phyloP scores from a whole-genome alignment of 1,139 yeast genomes.

The Geotrichum armillariae region DNA sequence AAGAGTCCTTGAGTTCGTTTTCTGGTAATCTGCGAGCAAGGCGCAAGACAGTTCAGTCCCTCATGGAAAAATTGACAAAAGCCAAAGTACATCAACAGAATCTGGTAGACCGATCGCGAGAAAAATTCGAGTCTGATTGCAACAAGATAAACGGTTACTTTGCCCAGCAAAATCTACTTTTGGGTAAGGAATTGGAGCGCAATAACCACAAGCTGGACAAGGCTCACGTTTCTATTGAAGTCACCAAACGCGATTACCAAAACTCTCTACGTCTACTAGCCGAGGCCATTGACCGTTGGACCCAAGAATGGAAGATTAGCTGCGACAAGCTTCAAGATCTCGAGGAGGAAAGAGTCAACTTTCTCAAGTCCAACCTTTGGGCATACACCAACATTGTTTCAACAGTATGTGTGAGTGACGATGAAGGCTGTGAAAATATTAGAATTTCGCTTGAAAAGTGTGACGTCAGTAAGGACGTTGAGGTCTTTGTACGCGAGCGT shows the following conservation, averaged over 20 bases:
- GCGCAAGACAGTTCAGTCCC: constrained; percentile 48
- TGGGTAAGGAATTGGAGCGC: constrained; percentile 76
- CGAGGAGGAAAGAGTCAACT: constrained; percentile 77
- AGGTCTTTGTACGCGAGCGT: constrained; percentile 52
- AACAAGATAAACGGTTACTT: constrained; percentile 56
- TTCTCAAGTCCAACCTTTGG: constrained; percentile 77
- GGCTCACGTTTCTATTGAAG: constrained; percentile 50
- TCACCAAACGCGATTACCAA: constrained; percentile 59
- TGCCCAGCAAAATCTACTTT: constrained; percentile 68
- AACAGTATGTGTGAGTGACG: constrained; percentile 75
- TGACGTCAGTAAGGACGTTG: constrained; percentile 61
- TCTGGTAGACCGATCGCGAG: constrained; percentile 47
- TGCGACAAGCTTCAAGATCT: constrained; percentile 70
- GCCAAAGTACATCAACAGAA: constrained; percentile 43
- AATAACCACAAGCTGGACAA: constrained; percentile 62
- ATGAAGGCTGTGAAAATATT: constrained; percentile 69
- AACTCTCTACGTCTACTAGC: constrained; percentile 58
- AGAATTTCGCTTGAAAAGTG: constrained; percentile 69
- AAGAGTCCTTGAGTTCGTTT: constrained; percentile 47
- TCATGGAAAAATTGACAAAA: constrained; percentile 45
- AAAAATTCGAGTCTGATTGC: constrained; percentile 59
- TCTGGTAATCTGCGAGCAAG: constrained; percentile 45
- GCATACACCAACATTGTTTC: constrained; percentile 78
- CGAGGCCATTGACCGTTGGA: constrained; percentile 70
- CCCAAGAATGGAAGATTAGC: constrained; percentile 73